Conservation (phyloP, 768 basidiomycete species). For the Tephrocybe rancida region DNA sequence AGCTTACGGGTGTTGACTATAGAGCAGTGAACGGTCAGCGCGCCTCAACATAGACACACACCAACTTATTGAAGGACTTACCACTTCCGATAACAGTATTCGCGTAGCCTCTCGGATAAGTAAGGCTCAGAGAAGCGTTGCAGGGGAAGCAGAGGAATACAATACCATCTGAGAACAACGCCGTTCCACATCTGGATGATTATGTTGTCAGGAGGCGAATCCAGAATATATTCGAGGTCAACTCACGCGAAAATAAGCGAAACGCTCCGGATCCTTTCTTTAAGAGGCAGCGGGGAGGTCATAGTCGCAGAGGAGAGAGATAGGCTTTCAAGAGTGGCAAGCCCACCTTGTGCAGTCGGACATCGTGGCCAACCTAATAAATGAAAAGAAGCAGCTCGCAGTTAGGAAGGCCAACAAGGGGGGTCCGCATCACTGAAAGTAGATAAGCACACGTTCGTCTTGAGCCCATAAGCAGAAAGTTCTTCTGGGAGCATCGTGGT, state of each 20-base stretch:
- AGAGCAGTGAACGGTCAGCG: background rate
- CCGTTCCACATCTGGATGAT: slow-evolving; percentile 2
- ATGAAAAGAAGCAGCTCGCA: too few relatives aligned
- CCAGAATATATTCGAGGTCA: background rate
- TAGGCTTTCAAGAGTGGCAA: too few relatives aligned
- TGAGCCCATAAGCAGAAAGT: too few relatives aligned
- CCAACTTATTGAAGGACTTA: background rate
- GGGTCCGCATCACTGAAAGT: too few relatives aligned
- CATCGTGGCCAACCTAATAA: too few relatives aligned
- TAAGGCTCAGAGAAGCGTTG: too few relatives aligned
- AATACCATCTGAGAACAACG: slow-evolving; percentile 8
- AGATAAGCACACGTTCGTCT: too few relatives aligned
- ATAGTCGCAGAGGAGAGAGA: background rate
- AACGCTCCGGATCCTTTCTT: slow-evolving; percentile 2
- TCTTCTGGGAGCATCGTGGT: too few relatives aligned
- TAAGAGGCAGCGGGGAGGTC: background rate
- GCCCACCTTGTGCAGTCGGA: too few relatives aligned
- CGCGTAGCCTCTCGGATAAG: slow-evolving; percentile 13
- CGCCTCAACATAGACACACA: background rate
- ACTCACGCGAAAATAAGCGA: slow-evolving; percentile 14
- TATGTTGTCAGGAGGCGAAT: background rate
- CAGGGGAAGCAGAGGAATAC: too few relatives aligned
- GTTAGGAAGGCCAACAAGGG: too few relatives aligned
- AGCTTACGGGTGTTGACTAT: slow-evolving; percentile 13
- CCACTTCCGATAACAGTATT: slow-evolving; percentile 13